Evolutionary conservation across 2,329 filamentous ascomycete species (phyloP), one percentile per base, ranked within the genome.

Genomic region (Aspergillus flavus): DNA sequence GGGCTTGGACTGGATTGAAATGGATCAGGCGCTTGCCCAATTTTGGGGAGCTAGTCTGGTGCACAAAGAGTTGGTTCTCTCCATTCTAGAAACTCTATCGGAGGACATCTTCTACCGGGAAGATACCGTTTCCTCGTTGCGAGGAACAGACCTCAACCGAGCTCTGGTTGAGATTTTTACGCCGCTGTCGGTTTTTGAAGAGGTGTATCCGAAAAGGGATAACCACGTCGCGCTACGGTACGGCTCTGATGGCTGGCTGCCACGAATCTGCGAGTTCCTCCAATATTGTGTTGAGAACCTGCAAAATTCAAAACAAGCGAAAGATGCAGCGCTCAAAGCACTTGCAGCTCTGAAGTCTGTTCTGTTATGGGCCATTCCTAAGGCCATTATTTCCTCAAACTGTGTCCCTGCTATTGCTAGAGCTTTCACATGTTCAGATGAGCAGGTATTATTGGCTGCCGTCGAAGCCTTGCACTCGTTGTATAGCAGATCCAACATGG

Each of bases 111-210:
- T 98, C 80, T 92, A 91, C 69, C 89, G 92, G 41, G 95, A 98
- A 73, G 95, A 98, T 78, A 86, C 91, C 2, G 89, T 93, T 5
- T 93, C 94, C 16, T 91, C 91, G 19, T 82, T 97, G 71, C 88
- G 94, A 67, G 92, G 94, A 74, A 91, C 89, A 58, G 87, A 92
- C 61, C 85, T 99, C 65, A 96, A 93, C 75, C 91, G 93, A 75
- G 92, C 92, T 12, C 91, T 95, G 72, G 92, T 98, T 65, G 95
- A 98, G 76, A 93, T 98, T 65, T 96, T 97, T 76, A 96, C 94
- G 0, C 93, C 95, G 1, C 84, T 87, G 28, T 80, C 83, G 1
- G 89, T 97, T 23, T 87, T 97, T 61, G 80, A 87, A 65, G 90
- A 96, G 67, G 85, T 90, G 28, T 92, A 93, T 71, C 90, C 92